Percentiles rank a stretch among this genome's conserved stretches.
These are phyloP conservation scores for Cercospora zeina DNA, from an alignment of 2,329 filamentous ascomycete species.

Conservation along the genomic window DNA sequence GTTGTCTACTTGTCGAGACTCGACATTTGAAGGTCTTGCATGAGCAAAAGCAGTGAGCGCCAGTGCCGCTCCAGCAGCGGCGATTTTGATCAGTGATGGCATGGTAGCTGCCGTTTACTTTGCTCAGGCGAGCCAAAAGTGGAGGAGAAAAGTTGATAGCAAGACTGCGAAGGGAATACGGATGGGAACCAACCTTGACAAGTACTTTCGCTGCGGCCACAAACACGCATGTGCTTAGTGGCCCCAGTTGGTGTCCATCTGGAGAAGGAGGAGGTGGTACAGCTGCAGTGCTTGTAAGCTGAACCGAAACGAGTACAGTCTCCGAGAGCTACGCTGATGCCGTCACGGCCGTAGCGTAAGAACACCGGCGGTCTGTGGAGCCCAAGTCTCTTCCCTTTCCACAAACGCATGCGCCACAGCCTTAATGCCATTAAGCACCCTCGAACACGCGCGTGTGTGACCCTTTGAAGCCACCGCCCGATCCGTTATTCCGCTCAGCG, in stretches of 20 bases:
- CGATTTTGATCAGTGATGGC: not conserved
- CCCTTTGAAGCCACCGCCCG: not conserved
- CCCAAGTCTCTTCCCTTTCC: not conserved
- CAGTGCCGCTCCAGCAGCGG: not conserved
- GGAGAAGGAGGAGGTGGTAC: not conserved
- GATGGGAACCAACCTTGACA: not conserved
- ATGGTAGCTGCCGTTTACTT: not conserved
- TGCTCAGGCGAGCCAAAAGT: not conserved
- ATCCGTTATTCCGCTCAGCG: not conserved
- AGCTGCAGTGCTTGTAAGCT: not conserved
- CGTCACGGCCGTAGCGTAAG: not conserved
- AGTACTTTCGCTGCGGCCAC: not conserved
- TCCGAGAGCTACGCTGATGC: not conserved
- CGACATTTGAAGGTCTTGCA: constrained; percentile 1
- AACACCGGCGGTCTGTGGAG: not conserved
- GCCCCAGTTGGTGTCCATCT: not conserved
- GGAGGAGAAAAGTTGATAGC: not conserved
- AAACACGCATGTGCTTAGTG: not conserved
- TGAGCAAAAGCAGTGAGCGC: not conserved
- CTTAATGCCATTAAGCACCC: not conserved
- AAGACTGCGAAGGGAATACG: not conserved
- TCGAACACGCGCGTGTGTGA: constrained; percentile 5
- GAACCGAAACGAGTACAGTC: not conserved
- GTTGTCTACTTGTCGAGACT: not conserved
- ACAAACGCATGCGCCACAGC: not conserved